These are phyloP conservation scores for Trichomonas vaginalis DNA, from an alignment of 208 protist species.

Conservation along the genomic window DNA sequence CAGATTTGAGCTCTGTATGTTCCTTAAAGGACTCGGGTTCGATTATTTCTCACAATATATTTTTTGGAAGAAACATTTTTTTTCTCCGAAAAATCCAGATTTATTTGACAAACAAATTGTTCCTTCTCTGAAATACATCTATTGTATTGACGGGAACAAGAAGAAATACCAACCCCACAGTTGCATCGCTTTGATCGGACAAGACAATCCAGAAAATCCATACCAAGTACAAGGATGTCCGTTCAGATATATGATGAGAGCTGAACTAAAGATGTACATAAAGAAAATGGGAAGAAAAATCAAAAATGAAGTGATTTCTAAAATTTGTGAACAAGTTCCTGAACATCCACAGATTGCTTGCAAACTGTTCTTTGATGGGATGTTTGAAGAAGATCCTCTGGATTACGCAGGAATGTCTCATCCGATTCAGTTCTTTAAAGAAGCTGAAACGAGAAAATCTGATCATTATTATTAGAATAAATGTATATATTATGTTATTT, in stretches of 20 bases:
- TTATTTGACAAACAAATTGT: background rate
- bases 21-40: background rate
- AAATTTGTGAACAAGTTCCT: background rate
- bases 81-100: background rate
- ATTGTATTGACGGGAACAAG: background rate
- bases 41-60: background rate
- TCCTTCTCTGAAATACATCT: background rate
- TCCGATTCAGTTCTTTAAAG: background rate
- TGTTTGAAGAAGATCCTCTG: background rate
- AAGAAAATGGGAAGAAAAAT: background rate
- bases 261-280: background rate
- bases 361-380: background rate
- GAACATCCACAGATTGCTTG: background rate
- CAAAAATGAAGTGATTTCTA: background rate
- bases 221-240: background rate
- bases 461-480: too few species aligned
- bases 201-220: background rate
- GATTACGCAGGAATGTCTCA: background rate
- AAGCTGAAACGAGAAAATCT: background rate
- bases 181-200: background rate
- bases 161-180: background rate
- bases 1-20: background rate
- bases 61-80: background rate
- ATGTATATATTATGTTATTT: too few species aligned
- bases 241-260: background rate